These are phyloP conservation scores for Platismatia glauca DNA, from an alignment of 495 filamentous ascomycete species.

Conservation along the genomic window DNA sequence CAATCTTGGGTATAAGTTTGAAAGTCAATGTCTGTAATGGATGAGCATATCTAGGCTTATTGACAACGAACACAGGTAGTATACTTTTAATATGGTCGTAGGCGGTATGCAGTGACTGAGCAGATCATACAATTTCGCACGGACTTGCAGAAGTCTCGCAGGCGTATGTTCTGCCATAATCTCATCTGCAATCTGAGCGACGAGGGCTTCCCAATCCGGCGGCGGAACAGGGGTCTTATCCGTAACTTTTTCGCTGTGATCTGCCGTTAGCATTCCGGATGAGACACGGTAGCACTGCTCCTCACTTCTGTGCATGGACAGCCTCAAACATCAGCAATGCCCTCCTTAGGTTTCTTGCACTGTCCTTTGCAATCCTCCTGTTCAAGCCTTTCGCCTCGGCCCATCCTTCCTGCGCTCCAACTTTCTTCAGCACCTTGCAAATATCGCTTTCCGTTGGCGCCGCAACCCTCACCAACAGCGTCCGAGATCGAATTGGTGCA, in stretches of 20 bases:
- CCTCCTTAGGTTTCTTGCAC: slow-evolving; percentile 79
- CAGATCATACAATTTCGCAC: slow-evolving; percentile 89
- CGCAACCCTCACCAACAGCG: slow-evolving; percentile 81
- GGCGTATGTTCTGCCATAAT: slow-evolving; percentile 88
- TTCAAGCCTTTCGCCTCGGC: slow-evolving; percentile 60
- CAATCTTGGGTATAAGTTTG: slow-evolving; percentile 76
- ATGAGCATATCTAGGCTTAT: background rate
- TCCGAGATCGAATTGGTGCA: slow-evolving; percentile 84
- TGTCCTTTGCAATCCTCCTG: slow-evolving; percentile 78
- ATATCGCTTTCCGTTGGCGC: slow-evolving; percentile 84
- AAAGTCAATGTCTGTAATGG: slow-evolving; percentile 63
- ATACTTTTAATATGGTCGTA: slow-evolving; percentile 80
- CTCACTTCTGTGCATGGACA: slow-evolving; percentile 89
- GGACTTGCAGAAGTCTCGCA: slow-evolving; percentile 71
- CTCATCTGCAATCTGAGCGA: slow-evolving; percentile 77
- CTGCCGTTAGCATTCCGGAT: slow-evolving; percentile 2
- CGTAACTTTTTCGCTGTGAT: slow-evolving; percentile 72
- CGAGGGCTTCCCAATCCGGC: slow-evolving; percentile 91
- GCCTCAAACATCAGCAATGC: slow-evolving; percentile 94
- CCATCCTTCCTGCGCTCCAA: slow-evolving; percentile 72
- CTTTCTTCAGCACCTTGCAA: slow-evolving; percentile 60
- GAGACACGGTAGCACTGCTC: slow-evolving; percentile 17
- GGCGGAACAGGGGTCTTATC: slow-evolving; percentile 84
- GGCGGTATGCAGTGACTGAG: slow-evolving; percentile 94
- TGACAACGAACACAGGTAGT: background rate